Base-by-base conservation (phyloP, 305 asterid genomes). In the Rubia tinctorum region DNA sequence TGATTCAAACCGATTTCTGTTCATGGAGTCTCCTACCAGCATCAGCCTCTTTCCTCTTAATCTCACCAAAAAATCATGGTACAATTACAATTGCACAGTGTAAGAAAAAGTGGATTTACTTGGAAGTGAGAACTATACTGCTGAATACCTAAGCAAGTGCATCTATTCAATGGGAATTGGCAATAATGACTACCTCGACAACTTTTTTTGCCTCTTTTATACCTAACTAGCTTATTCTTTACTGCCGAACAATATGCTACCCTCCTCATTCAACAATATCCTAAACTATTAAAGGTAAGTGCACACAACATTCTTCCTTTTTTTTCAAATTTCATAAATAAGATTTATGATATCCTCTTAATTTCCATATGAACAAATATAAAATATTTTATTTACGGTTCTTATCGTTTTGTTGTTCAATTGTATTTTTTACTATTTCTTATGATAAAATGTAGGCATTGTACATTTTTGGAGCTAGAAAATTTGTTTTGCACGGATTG, bases 11-110 rank as follows among this genome's bases (percentile, higher is more conserved):
- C 90, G 98, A 86, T 92, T 92, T 56, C 99, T 87, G 80, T 92
- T 95, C 98, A 95, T 89, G 53, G 99, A 95, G 86, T 95, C 99
- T 64, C 99, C 97, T 15, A 90, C 97, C 66, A 92, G 90, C 96
- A 92, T 84, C 81, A 95, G 86, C 84, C 85, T 88, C 86, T 86
- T 90, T 71, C 99, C 97, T 80, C 87, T 84, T 79, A 95, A 78
- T 82, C 93, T 92, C 80, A 82, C 88, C 90, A 95, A 85, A 83
- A 95, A 92, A 80, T 92, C 96, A 17, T 30, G 34, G 34, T 30
- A 30, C 34, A 17, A 53, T 53, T 53, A 53, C 59, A 53, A 53
- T 22, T 17, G 59, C 8, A 53, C 59, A 18, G 59, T 17, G 1
- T 3, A 18, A 53, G 59, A 53, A 17, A 17, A 17, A 1, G 23